These are phyloP conservation scores for Hypoxylon sp. DNA, from an alignment of 2,329 filamentous ascomycete genomes.

Conservation along the genomic window DNA sequence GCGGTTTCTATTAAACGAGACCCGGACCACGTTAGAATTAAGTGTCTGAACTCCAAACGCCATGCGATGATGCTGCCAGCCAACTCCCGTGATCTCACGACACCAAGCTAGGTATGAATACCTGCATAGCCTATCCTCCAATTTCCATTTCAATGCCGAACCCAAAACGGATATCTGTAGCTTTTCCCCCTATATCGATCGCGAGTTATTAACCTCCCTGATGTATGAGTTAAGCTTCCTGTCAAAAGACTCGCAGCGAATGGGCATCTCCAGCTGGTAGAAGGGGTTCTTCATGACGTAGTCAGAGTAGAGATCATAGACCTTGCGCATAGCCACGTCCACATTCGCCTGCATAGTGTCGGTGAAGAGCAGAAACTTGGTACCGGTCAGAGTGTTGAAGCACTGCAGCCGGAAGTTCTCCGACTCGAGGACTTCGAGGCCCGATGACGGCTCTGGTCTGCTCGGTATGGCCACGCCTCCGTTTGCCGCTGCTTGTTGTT, in stretches of 20 bases:
- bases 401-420: conserved; percentile 96
- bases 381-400: conserved; percentile 93
- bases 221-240: conserved; percentile 85
- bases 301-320: conserved; percentile 96
- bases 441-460: conserved; percentile 75
- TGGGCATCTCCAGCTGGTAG: conserved; percentile 97
- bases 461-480: conserved; percentile 51
- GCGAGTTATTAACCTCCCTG: conserved; percentile 73
- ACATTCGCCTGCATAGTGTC: conserved; percentile 89
- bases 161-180: conserved; percentile 1
- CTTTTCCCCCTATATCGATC: conserved; percentile 57
- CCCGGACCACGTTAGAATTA: conserved; percentile 15
- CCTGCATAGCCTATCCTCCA: background rate
- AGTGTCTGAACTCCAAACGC: conserved; percentile 40
- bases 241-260: conserved; percentile 95
- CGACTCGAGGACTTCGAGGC: conserved; percentile 92
- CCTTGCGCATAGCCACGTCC: conserved; percentile 82
- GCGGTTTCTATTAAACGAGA: conserved; percentile 17
- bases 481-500: conserved; percentile 45
- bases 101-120: background rate
- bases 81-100: conserved; percentile 16
- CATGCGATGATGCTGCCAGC: conserved; percentile 40
- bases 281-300: conserved; percentile 99
- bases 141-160: conserved; percentile 4
- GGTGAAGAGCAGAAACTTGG: conserved; percentile 95